A percentile compares a stretch with the other conserved stretches of the same genome.
Evolutionary conservation across 177 flowering plant genomes (phyloP).

Genomic region (Vitis hybrid): DNA sequence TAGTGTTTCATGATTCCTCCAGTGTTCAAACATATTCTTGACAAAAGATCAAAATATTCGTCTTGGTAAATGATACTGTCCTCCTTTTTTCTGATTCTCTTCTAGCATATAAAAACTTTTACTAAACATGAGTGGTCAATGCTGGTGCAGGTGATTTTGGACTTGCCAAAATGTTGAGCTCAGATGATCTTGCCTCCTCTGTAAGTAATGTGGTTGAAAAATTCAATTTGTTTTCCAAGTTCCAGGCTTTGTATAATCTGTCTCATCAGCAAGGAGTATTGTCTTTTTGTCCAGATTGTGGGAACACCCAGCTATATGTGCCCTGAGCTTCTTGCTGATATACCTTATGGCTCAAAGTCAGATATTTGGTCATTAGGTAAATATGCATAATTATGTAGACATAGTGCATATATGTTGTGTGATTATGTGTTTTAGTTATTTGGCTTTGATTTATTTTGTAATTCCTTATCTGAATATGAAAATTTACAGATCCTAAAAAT

Average conservation of each 20-base stretch:
- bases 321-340: conserved; percentile 99
- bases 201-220: conserved; percentile 47
- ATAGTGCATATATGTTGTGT: too few species aligned
- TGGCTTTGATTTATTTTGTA: conserved; percentile 2
- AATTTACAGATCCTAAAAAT: neutral
- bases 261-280: neutral
- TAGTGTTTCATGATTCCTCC: conserved; percentile 29
- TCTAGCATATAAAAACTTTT: neutral
- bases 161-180: conserved; percentile 84
- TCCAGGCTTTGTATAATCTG: conserved; percentile 14
- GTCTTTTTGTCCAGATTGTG: conserved; percentile 57
- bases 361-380: conserved; percentile 98
- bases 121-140: neutral
- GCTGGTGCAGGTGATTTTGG: conserved; percentile 91
- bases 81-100: neutral
- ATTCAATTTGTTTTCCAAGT: too few species aligned
- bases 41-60: conserved; percentile 91
- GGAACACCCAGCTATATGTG: conserved; percentile 99
- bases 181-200: conserved; percentile 96
- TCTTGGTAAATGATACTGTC: conserved; percentile 49
- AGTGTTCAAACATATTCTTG: conserved; percentile 98
- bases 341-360: conserved; percentile 97
- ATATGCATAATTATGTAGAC: neutral
- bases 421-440: neutral
- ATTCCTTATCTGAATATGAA: neutral